phyloP scores from a whole-genome alignment of 352 stramenopile species.

The Aphanomyces astaci region DNA sequence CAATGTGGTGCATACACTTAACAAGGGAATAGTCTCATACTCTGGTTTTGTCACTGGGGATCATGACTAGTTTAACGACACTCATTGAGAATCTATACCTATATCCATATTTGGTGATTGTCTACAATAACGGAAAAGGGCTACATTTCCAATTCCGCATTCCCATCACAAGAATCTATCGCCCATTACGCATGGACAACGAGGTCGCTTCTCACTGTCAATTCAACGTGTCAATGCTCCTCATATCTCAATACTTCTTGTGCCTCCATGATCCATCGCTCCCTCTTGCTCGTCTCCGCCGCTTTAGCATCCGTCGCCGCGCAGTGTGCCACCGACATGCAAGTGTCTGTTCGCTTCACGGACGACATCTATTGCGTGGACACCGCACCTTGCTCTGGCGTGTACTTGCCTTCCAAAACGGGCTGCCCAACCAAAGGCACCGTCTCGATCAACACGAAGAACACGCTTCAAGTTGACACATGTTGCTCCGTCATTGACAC shows the following conservation, averaged over 20 bases:
- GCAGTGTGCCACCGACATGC: background rate
- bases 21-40: no score
- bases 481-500: slow-evolving; percentile 4
- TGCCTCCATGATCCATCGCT: background rate
- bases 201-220: no score
- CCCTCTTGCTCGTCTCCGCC: background rate
- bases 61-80: no score
- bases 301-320: background rate
- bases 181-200: background rate
- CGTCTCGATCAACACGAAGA: background rate
- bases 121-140: no score
- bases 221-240: background rate
- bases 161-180: no score
- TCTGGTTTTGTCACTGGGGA: no score
- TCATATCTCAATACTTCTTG: background rate
- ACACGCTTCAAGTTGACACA: background rate
- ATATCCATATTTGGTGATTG: no score
- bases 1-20: no score
- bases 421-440: background rate
- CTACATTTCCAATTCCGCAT: no score
- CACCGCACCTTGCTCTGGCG: background rate
- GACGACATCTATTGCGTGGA: slow-evolving; percentile 2
- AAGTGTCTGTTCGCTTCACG: background rate
- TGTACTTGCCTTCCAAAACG: background rate
- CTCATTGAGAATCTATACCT: no score